Evolutionary conservation across 1,284 basidiomycete genomes (phyloP).

Genomic region (Inonotus hispidus): DNA sequence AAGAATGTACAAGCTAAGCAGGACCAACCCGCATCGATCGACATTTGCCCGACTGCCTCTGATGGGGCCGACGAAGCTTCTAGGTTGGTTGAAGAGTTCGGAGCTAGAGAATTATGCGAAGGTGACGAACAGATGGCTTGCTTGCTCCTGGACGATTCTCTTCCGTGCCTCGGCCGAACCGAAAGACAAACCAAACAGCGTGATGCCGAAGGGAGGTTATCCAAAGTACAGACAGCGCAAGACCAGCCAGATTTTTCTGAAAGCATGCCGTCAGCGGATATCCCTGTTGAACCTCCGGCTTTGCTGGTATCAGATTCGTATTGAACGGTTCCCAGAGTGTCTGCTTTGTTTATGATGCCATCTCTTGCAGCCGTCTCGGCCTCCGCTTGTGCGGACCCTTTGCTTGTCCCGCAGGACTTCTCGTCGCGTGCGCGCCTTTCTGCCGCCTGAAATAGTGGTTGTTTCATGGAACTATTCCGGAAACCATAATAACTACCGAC

Average conservation of each 20-base stretch:
- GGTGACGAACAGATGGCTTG: background rate
- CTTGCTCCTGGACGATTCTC: background rate
- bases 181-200: background rate
- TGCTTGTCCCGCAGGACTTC: slow-evolving; percentile 56
- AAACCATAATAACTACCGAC: slow-evolving; percentile 33
- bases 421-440: slow-evolving; percentile 70
- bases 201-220: slow-evolving; percentile 3
- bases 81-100: too few species aligned
- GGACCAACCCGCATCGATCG: slow-evolving; percentile 43
- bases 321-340: slow-evolving; percentile 20
- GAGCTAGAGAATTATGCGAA: too few species aligned
- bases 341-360: slow-evolving; percentile 47
- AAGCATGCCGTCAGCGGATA: background rate
- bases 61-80: background rate
- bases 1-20: slow-evolving; percentile 70
- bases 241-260: background rate
- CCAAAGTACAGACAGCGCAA: slow-evolving; percentile 9
- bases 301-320: too few species aligned
- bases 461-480: background rate
- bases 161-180: background rate
- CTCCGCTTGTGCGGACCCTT: slow-evolving; percentile 57
- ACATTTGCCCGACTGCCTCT: background rate
- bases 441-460: slow-evolving; percentile 60
- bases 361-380: slow-evolving; percentile 62
- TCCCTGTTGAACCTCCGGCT: background rate